A percentile compares a stretch with the other conserved stretches of the same genome.
Evolutionary conservation across 306 rosid species (phyloP).

Genomic region (Rosa rugosa): DNA sequence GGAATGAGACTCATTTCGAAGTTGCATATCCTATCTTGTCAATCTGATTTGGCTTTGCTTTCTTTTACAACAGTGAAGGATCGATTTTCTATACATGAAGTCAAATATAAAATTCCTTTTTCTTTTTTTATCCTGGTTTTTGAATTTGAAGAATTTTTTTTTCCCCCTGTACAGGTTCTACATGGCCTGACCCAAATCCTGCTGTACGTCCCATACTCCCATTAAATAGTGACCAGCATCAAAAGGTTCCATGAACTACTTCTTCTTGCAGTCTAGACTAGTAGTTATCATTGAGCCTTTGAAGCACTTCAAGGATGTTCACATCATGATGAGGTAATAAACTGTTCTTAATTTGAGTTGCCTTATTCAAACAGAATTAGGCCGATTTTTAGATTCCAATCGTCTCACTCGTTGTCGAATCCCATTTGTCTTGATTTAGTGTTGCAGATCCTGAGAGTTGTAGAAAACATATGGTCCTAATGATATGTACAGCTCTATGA

Average conservation of each 20-base stretch:
- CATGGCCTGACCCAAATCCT: neutral
- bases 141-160: neutral
- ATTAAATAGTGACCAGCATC: neutral
- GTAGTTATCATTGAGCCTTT: neutral
- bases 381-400: neutral
- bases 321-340: neutral
- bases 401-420: neutral
- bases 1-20: neutral
- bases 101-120: neutral
- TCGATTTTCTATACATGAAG: neutral
- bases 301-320: neutral
- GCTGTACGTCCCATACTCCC: neutral
- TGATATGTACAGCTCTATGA: neutral
- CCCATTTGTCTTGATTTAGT: neutral
- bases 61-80: neutral
- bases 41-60: neutral
- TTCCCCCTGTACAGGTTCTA: neutral
- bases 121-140: neutral
- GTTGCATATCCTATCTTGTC: neutral
- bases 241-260: neutral
- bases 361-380: neutral
- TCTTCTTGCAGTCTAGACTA: neutral
- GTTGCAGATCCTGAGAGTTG: neutral
- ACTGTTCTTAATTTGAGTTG: neutral
- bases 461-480: neutral